Evolutionary conservation across 495 filamentous ascomycete genomes (phyloP).

Genomic region (Geoglossum glabrum): DNA sequence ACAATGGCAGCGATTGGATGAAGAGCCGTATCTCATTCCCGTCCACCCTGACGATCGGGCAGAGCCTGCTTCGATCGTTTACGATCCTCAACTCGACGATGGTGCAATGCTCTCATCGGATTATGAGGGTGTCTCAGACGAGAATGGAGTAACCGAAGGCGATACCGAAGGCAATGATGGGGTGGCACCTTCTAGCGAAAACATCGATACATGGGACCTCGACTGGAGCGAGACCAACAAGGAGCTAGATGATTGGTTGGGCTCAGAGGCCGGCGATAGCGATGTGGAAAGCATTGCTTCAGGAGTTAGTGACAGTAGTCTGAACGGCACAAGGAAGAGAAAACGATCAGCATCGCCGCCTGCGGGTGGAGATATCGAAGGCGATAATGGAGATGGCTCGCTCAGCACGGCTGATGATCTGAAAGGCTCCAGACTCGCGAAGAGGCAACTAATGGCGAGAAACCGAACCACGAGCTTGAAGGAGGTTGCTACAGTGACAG

Average conservation of each 20-base stretch:
- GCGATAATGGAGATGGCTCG: not conserved
- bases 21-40: conserved; percentile 49
- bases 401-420: not conserved
- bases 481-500: conserved; percentile 4
- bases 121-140: not conserved
- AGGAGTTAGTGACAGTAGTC: not conserved
- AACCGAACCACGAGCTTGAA: conserved; percentile 6
- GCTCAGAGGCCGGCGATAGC: conserved; percentile 6
- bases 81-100: not conserved
- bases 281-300: conserved; percentile 4
- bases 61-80: conserved; percentile 18
- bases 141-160: not conserved
- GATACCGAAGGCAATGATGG: conserved; percentile 6
- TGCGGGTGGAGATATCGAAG: not conserved
- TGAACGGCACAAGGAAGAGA: not conserved
- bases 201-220: conserved; percentile 1
- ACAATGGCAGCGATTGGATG: conserved; percentile 55
- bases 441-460: conserved; percentile 4
- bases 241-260: conserved; percentile 6
- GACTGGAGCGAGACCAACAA: conserved; percentile 5
- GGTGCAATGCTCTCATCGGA: conserved; percentile 2
- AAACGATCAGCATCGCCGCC: not conserved
- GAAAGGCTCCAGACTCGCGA: not conserved
- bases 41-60: conserved; percentile 41
- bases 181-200: not conserved